Base-by-base conservation (phyloP, 768 basidiomycete genomes). In the Naematelia aurantialba region DNA sequence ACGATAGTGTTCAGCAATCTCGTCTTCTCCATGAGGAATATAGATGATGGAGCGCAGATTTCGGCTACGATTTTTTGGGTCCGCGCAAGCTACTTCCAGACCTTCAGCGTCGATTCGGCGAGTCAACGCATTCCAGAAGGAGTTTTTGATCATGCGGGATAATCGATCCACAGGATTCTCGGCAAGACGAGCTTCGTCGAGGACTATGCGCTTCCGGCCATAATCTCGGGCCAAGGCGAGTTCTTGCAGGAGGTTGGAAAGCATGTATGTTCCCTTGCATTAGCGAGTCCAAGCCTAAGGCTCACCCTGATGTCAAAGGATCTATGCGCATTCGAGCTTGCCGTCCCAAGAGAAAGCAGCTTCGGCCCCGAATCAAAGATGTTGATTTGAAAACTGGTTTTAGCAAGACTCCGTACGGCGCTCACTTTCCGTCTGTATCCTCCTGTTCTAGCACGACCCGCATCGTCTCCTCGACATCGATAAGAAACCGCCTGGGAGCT, bases 381-480 rank as follows among this genome's bases (percentile, higher is more conserved):
- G 66, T 89, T 91, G 74, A 98, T 97, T 78, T 81, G 74, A 55
- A 68, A 67, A 58, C 66, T 63, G 31, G 12, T 30, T 42, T 67
- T 31, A 73, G 68, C 45, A 30, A 25, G 5, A 29, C 5, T 12
- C 19, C n/a, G 5, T 42, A 22, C 25, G 17, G 5, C 2, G 61
- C 79, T 53, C 49, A 80, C 80, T 97, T 91, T 29, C 88, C 89
- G 63, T 98, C 91, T 13, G 94, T 97, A 74, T 99, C 94, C 75
- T 99, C 94, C 76, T 97, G 94, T 78, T 96, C 91, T 26, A 99
- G 85, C 10, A 98, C 86, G 57, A 96, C 85, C 31, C 93, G 87
- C 70, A 99, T 91, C 29, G 94, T 99, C 78, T 97, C 94, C 70
- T 98, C 94, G 14, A 98, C 94, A 72, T 97, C 94, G 58, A 98